phyloP scores from a whole-genome alignment of 371 early-diverging fungal species.

The Coemansia sp. region DNA sequence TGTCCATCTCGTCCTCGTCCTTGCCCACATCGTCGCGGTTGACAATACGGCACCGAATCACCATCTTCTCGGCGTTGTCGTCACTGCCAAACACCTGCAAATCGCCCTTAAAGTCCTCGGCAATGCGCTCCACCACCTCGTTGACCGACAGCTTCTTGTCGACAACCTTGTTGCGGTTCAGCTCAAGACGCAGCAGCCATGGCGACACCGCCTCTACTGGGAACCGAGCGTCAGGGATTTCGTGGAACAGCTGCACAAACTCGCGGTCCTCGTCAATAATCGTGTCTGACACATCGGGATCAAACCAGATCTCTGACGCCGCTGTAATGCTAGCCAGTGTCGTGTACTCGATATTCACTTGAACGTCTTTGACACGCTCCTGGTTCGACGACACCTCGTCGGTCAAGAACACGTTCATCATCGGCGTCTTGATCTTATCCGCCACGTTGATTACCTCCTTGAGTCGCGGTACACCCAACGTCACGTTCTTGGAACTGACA shows the following conservation, averaged over 20 bases:
- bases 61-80: slow-evolving; percentile 86
- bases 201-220: slow-evolving; percentile 68
- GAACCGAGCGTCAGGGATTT: slow-evolving; percentile 77
- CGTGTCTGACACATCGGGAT: slow-evolving; percentile 88
- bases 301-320: slow-evolving; percentile 94
- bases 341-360: slow-evolving; percentile 90
- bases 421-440: slow-evolving; percentile 96
- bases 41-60: slow-evolving; percentile 90
- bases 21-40: slow-evolving; percentile 59
- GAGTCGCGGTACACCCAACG: slow-evolving; percentile 98
- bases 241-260: slow-evolving; percentile 88
- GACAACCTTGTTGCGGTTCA: slow-evolving; percentile 85
- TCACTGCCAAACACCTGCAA: slow-evolving; percentile 84
- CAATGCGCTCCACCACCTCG: slow-evolving; percentile 69
- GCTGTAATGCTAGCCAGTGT: slow-evolving; percentile 82
- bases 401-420: slow-evolving; percentile 83
- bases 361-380: slow-evolving; percentile 88
- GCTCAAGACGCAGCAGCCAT: slow-evolving; percentile 94
- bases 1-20: slow-evolving; percentile 61
- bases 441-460: slow-evolving; percentile 99
- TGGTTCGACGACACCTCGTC: slow-evolving; percentile 73
- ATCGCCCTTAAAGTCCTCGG: slow-evolving; percentile 71
- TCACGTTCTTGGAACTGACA: slow-evolving; percentile 96
- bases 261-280: slow-evolving; percentile 91
- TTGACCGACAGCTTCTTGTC: slow-evolving; percentile 90